These are phyloP conservation scores for Cetraspora pellucida DNA, from an alignment of 192 early-diverging fungal genomes.

Conservation along the genomic window DNA sequence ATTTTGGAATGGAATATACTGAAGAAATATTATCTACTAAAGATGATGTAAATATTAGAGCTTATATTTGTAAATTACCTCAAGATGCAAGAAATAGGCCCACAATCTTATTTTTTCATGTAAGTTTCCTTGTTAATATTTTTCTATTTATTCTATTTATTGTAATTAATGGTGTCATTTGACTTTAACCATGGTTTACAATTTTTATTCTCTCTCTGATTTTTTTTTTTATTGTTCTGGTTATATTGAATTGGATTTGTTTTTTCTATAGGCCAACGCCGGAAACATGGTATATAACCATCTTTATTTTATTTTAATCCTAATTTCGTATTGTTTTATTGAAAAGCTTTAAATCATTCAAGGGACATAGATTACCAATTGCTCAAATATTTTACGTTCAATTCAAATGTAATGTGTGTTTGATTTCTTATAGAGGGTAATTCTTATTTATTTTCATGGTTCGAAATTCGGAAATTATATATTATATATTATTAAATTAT, in stretches of 20 bases:
- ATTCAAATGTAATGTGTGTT: conserved; percentile 84
- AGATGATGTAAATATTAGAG: conserved; percentile 79
- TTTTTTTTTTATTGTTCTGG: background rate
- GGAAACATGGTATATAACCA: conserved; percentile 80
- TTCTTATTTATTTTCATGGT: background rate
- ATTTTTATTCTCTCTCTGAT: too few relatives aligned
- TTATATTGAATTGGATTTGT: background rate
- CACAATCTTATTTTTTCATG: conserved; percentile 89
- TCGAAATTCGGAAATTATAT: background rate
- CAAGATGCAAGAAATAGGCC: conserved; percentile 61
- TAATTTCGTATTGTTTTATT: conserved; percentile 11
- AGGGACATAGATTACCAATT: conserved; percentile 94
- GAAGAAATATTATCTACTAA: conserved; percentile 72
- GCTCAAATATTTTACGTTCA: conserved; percentile 70
- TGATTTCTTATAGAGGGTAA: conserved; percentile 98
- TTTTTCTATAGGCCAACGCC: conserved; percentile 77
- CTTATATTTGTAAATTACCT: conserved; percentile 72
- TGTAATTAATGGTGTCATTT: background rate
- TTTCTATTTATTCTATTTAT: background rate
- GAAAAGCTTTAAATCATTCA: background rate
- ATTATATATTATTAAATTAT: background rate
- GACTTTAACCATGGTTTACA: background rate
- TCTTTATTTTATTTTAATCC: background rate
- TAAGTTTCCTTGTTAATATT: conserved; percentile 28
- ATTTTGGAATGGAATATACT: conserved; percentile 61